These are phyloP conservation scores for Protea cynaroides DNA, from an alignment of 164 flowering plant genomes.

Conservation along the genomic window DNA sequence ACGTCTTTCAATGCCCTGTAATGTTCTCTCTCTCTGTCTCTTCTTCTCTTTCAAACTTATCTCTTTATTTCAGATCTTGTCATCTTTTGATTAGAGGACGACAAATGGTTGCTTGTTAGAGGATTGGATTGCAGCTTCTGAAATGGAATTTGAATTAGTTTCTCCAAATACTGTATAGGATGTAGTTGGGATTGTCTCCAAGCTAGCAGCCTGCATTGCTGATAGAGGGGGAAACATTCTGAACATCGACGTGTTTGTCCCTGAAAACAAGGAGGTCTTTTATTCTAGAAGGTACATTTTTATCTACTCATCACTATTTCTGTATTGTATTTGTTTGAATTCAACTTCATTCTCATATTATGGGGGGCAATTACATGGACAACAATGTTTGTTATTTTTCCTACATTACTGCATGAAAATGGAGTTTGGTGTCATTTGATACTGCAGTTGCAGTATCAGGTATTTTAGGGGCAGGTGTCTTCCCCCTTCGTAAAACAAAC, in stretches of 20 bases:
- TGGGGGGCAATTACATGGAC: no score
- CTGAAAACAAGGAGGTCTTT: conserved; percentile 73
- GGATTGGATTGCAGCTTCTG: neutral
- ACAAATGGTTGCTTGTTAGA: no score
- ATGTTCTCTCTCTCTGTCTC: conserved; percentile 11
- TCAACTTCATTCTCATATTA: no score
- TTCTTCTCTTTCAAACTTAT: no score
- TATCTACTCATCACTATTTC: neutral
- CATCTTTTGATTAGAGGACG: neutral
- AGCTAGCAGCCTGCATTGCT: conserved; percentile 86
- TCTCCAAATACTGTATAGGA: conserved; percentile 34
- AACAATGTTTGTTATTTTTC: no score
- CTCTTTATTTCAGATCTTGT: neutral
- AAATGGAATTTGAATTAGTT: conserved; percentile 12
- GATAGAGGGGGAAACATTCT: conserved; percentile 87
- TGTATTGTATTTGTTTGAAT: neutral
- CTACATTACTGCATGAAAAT: no score
- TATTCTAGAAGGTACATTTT: conserved; percentile 70
- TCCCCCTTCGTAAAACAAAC: no score
- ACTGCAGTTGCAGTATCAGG: no score
- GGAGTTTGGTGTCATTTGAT: no score
- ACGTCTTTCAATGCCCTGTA: conserved; percentile 83
- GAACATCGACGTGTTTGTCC: conserved; percentile 79
- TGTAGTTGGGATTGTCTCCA: conserved; percentile 81
- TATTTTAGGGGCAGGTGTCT: no score